Conservation (phyloP, 352 stramenopile species). For the Globisporangium heterothallicum region DNA sequence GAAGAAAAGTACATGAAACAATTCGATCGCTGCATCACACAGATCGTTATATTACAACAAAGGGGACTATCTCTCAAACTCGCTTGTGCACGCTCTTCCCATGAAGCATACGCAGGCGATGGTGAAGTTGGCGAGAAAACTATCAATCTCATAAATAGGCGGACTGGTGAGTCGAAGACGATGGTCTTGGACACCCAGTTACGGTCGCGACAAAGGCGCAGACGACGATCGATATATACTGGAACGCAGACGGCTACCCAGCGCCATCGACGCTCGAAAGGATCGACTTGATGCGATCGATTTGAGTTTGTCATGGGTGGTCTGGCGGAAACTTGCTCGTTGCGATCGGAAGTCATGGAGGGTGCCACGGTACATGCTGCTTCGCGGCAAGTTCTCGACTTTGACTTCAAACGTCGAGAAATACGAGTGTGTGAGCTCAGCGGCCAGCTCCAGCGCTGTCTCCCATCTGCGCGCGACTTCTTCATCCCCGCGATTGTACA, state of each 20-base stretch:
- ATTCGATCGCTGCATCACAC: not conserved
- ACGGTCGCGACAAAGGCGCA: not conserved
- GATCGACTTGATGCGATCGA: constrained; percentile 23
- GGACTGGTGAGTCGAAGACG: not conserved
- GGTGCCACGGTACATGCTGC: constrained; percentile 60
- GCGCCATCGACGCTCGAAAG: constrained; percentile 9
- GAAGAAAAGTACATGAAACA: not conserved
- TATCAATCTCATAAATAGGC: constrained; percentile 14
- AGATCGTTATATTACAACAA: constrained; percentile 1
- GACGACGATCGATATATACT: not conserved
- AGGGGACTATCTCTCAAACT: not conserved
- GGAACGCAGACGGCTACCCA: not conserved
- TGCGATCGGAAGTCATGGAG: constrained; percentile 40
- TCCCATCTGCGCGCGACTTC: constrained; percentile 26
- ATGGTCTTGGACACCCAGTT: not conserved
- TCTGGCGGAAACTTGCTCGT: constrained; percentile 23
- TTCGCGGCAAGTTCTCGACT: constrained; percentile 50
- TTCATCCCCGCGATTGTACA: constrained; percentile 39
- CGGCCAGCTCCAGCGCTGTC: constrained; percentile 47
- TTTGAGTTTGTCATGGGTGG: constrained; percentile 35
- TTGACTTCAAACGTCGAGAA: constrained; percentile 61
- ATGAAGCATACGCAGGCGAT: no score
- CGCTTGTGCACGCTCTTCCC: constrained; percentile 8
- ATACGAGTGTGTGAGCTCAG: constrained; percentile 51
- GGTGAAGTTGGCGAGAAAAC: no score